Evolutionary conservation across 2,329 filamentous ascomycete species (phyloP).

Genomic region (Colletotrichum brevisporum): DNA sequence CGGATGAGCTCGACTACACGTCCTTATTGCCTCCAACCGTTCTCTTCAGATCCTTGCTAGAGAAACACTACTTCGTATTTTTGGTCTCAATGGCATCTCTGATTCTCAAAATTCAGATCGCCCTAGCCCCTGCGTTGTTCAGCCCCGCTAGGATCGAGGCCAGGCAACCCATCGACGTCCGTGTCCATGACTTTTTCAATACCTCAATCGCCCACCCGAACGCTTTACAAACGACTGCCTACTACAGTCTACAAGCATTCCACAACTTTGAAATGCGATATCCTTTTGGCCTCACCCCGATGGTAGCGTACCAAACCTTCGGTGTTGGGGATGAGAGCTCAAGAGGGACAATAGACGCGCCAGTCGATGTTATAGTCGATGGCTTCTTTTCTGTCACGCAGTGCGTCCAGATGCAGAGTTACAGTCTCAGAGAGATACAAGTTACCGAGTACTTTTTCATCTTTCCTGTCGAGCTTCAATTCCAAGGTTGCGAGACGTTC

Average conservation of each 20-base stretch:
- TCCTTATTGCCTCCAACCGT: neutral
- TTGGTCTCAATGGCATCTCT: neutral
- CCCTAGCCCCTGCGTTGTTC: neutral
- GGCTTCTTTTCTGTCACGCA: neutral
- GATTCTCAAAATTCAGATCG: slow-evolving; percentile 7
- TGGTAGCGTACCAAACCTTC: neutral
- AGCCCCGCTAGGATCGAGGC: neutral
- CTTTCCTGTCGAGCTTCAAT: neutral
- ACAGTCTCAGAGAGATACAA: neutral
- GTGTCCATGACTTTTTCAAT: neutral
- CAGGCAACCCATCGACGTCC: neutral
- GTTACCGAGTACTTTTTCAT: neutral
- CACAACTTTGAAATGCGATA: slow-evolving; percentile 6
- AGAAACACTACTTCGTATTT: slow-evolving; percentile 2
- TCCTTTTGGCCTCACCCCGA: neutral
- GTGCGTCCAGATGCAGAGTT: neutral
- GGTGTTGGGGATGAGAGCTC: neutral
- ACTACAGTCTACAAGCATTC: neutral
- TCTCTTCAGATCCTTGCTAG: neutral
- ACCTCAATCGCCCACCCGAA: neutral
- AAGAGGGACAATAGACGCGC: neutral
- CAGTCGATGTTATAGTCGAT: neutral
- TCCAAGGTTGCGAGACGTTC: neutral
- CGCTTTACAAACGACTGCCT: neutral
- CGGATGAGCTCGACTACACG: neutral